Evolutionary conservation across 768 basidiomycete species (phyloP).

Genomic region (Glaciozyma martinii): DNA sequence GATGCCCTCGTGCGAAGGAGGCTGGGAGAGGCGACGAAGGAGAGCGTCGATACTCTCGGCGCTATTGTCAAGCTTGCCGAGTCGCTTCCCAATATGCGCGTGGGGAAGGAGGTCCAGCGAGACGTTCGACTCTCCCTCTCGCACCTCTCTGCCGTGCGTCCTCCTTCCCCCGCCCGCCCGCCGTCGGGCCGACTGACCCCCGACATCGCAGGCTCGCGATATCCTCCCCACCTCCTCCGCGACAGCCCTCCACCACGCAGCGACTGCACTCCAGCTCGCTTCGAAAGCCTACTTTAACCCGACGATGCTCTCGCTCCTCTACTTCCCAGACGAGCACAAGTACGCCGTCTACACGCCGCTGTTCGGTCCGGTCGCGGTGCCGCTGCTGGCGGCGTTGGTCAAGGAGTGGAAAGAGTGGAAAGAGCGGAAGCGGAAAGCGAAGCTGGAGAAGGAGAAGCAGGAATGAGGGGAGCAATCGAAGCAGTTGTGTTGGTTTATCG

Average conservation of each 20-base stretch:
- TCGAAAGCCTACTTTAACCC: conserved; percentile 93
- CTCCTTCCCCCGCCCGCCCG: background rate
- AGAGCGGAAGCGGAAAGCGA: background rate
- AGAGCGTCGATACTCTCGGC: conserved; percentile 61
- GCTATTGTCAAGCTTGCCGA: conserved; percentile 77
- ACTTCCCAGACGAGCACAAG: conserved; percentile 96
- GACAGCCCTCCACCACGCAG: conserved; percentile 52
- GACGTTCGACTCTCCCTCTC: conserved; percentile 63
- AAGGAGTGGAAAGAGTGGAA: conserved; percentile 42
- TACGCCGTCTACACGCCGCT: conserved; percentile 93
- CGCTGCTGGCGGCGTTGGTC: conserved; percentile 63
- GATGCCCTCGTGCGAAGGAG: conserved; percentile 66
- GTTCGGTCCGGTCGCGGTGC: conserved; percentile 82
- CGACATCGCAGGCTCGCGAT: background rate
- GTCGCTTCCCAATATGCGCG: conserved; percentile 86
- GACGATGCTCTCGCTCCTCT: conserved; percentile 86
- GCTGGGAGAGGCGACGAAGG: conserved; percentile 57
- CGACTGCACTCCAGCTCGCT: conserved; percentile 55
- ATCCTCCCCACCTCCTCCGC: background rate
- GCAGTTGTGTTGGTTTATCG: too few relatives aligned
- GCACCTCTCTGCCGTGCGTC: conserved; percentile 61
- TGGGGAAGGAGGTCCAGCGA: conserved; percentile 62
- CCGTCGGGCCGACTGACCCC: background rate
- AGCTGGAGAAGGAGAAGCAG: background rate
- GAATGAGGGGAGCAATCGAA: background rate